Conservation (phyloP, 164 flowering plant genomes). For the Piper longum region DNA sequence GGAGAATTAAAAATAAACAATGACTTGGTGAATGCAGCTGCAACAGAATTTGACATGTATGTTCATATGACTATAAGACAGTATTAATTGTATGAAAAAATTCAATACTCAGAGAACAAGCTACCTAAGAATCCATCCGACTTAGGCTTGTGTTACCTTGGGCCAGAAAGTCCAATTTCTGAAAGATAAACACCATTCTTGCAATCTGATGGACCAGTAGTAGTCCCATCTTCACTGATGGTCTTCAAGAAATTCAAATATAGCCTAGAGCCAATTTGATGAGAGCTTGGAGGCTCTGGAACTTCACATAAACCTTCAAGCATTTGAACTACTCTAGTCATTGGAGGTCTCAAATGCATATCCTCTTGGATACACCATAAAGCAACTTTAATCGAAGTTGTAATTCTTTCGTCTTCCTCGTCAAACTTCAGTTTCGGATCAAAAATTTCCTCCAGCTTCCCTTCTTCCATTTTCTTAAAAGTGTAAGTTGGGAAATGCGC, state of each 20-base stretch:
- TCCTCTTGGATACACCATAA: conserved; percentile 56
- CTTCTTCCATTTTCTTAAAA: conserved; percentile 43
- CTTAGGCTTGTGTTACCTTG: conserved; percentile 17
- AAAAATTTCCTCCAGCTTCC: conserved; percentile 23
- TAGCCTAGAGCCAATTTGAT: conserved; percentile 19
- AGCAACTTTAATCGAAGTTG: conserved; percentile 33
- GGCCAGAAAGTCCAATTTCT: conserved; percentile 33
- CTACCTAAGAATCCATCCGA: not conserved
- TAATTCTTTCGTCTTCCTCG: conserved; percentile 22
- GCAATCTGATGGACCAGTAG: conserved; percentile 21
- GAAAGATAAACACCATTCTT: conserved; percentile 27
- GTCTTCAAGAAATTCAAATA: conserved; percentile 22
- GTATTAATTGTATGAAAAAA: no score
- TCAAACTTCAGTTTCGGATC: conserved; percentile 21
- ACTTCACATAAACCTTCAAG: conserved; percentile 39
- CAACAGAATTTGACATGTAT: no score
- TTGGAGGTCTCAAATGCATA: conserved; percentile 33
- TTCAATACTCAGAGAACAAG: no score
- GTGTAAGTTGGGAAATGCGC: conserved; percentile 42
- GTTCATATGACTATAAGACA: no score
- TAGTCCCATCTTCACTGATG: conserved; percentile 22
- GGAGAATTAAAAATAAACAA: no score
- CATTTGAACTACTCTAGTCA: conserved; percentile 57
- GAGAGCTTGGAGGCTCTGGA: conserved; percentile 31
- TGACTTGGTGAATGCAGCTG: no score